Evolutionary conservation across 225 moss, liverwort and hornwort species (phyloP), one percentile per base, ranked within the genome.

Genomic region (Climacium dendroides): DNA sequence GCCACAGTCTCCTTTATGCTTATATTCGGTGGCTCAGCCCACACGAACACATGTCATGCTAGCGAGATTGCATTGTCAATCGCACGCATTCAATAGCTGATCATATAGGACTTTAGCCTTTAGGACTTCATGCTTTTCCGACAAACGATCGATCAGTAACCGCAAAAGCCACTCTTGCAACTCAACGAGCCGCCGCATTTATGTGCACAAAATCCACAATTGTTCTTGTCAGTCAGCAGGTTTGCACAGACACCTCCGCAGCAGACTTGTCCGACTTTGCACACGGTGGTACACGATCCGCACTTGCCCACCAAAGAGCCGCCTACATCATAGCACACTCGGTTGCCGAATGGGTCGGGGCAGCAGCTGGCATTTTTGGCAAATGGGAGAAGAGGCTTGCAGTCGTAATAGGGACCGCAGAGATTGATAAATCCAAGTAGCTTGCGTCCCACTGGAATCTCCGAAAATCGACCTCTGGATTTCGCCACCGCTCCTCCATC

Each of bases 381-480:
- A 6, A 6, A 0, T 6, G 10, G 28, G 19, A 79, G 79, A 41
- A 41, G 0, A 7, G 1, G 0, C 0, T 7, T 3, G 35, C 58
- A 58, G 19, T 1, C 41, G 58, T 17, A 79, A 41, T 39, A 2
- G 29, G 79, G 59, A 41, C 78, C 57, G 79, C 79, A 79, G 29
- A 41, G 4, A 1, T 41, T 37, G 37, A 55, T 15, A 48, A 48
- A 0, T 1, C 0, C 0, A 5, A 58, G 79, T 3, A 79, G 79
- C 58, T 79, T 79, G 41, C 79, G 79, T 58, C 79, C 79, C 41
- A 13, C 1, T 39, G 59, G 41, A 39, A 59, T 58, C 41, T 39
- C 29, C 41, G 58, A 26, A 52, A 58, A 79, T 37, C 19, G 41
- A 41, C 41, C 79, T 29, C 79, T 41, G 29, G 41, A 19, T 19